These are phyloP conservation scores for Botrytis hyacinthi DNA, from an alignment of 2,329 filamentous ascomycete species.

Conservation along the genomic window DNA sequence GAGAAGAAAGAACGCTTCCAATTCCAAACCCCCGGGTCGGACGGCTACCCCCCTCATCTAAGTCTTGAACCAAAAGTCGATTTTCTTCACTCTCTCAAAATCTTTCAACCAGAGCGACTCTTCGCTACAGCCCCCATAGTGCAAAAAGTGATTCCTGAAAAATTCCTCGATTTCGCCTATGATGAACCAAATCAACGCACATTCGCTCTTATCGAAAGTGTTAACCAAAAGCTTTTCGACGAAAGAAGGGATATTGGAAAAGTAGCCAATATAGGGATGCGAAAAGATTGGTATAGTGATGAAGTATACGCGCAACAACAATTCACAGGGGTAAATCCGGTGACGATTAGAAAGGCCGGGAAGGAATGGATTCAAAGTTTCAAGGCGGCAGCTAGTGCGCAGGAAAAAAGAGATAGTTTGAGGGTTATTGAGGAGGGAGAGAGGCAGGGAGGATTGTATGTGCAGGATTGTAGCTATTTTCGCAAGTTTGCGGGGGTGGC, in stretches of 20 bases:
- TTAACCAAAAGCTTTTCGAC: conserved; percentile 1
- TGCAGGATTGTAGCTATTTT: conserved; percentile 37
- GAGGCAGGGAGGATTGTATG: conserved; percentile 22
- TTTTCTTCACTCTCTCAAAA: conserved; percentile 3
- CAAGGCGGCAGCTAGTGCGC: neutral
- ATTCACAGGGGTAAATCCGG: conserved; percentile 42
- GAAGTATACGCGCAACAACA: conserved; percentile 45
- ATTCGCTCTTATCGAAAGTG: conserved; percentile 8
- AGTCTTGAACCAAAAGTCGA: conserved; percentile 8
- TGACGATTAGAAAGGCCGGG: conserved; percentile 27
- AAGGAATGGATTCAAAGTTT: conserved; percentile 30
- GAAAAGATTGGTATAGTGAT: conserved; percentile 33
- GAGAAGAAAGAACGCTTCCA: conserved; percentile 15
- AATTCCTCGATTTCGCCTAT: conserved; percentile 15
- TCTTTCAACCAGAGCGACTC: conserved; percentile 15
- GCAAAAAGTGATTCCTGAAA: conserved; percentile 11
- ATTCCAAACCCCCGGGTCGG: conserved; percentile 15
- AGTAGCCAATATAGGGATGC: conserved; percentile 23
- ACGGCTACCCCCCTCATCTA: conserved; percentile 13
- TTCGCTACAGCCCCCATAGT: conserved; percentile 10
- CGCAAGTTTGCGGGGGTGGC: conserved; percentile 24
- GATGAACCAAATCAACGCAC: conserved; percentile 13
- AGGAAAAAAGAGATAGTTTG: conserved; percentile 16
- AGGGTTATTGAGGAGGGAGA: conserved; percentile 19
- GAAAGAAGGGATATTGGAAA: conserved; percentile 19